Evolutionary conservation across 2,329 filamentous ascomycete species (phyloP).

Genomic region (Neopestalotiopsis rosae): DNA sequence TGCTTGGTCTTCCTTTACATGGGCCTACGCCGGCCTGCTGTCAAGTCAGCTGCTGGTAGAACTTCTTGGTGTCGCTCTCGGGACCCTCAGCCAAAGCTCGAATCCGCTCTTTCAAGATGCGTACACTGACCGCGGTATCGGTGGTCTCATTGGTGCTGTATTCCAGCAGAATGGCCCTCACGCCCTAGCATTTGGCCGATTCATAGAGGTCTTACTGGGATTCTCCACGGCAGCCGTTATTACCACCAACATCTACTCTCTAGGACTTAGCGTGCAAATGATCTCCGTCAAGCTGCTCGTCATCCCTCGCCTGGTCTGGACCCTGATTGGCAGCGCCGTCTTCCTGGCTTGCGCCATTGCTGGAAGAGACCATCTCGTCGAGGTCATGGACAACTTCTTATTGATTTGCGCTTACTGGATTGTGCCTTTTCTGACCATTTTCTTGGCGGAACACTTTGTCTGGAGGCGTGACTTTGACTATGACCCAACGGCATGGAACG

Average conservation of each 20-base stretch:
- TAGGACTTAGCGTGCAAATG: neutral
- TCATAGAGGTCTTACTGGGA: neutral
- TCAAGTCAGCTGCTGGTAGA: constrained; percentile 1
- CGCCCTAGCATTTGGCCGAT: neutral
- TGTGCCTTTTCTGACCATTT: neutral
- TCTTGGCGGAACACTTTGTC: neutral
- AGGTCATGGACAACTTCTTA: neutral
- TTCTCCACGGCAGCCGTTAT: neutral
- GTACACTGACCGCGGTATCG: neutral
- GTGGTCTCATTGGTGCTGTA: constrained; percentile 2
- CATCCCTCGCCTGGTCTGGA: constrained; percentile 8
- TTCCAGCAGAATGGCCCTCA: neutral
- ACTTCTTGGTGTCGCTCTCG: neutral
- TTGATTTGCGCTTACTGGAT: constrained; percentile 10
- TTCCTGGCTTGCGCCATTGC: neutral
- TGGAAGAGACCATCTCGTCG: neutral
- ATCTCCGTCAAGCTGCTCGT: neutral
- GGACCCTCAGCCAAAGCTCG: neutral
- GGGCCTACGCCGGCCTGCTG: constrained; percentile 4
- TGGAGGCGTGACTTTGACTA: neutral
- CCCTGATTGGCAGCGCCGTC: neutral
- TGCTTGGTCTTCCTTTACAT: neutral
- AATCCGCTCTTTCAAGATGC: constrained; percentile 4
- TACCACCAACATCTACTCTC: constrained; percentile 5
- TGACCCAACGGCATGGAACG: neutral